Conservation (phyloP, 768 basidiomycete species). For the Solioccasus polychromus region DNA sequence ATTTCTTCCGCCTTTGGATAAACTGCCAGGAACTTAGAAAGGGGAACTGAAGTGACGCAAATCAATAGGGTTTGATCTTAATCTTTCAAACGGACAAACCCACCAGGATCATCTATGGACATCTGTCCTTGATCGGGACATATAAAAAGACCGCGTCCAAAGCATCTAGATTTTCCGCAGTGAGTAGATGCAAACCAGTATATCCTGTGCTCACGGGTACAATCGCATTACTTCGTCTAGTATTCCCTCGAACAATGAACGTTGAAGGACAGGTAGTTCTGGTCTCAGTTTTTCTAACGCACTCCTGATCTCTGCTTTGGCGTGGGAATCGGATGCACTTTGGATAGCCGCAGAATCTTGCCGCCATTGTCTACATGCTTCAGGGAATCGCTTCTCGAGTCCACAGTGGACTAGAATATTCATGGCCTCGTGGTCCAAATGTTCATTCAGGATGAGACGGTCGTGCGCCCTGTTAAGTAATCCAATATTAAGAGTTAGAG, state of each 20-base stretch:
- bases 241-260: conserved; percentile 24
- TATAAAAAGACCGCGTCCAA: conserved; percentile 15
- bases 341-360: conserved; percentile 6
- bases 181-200: not conserved
- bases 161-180: conserved; percentile 6
- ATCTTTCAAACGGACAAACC: not conserved
- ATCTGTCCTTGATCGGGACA: not conserved
- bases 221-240: conserved; percentile 18
- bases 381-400: conserved; percentile 26
- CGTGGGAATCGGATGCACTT: not conserved
- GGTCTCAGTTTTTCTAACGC: not conserved
- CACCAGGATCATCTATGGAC: conserved; percentile 5
- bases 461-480: conserved; percentile 19
- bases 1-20: conserved; percentile 15
- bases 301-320: not conserved
- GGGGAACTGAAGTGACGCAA: not conserved
- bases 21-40: not conserved
- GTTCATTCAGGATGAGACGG: conserved; percentile 23
- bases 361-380: conserved; percentile 23
- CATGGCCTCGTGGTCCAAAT: conserved; percentile 25
- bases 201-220: conserved; percentile 23
- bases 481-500: not conserved
- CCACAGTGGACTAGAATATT: conserved; percentile 28
- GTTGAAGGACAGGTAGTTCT: conserved; percentile 7
- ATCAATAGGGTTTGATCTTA: not conserved